These are phyloP conservation scores for Lactarius evosmus DNA, from an alignment of 768 basidiomycete species.

Conservation along the genomic window DNA sequence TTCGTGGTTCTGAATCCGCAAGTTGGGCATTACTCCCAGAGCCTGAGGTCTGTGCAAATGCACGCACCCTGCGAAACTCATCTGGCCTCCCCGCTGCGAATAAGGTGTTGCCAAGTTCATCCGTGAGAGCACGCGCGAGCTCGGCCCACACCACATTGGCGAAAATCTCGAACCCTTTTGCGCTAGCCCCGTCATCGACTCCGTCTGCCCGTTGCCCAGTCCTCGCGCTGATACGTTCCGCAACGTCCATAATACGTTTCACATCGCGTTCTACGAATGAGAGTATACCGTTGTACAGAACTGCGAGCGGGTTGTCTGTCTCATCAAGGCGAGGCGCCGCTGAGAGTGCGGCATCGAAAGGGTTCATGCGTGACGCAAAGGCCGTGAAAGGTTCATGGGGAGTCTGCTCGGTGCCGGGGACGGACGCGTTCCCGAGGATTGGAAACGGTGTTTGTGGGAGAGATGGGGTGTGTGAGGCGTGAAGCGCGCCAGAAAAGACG, in stretches of 20 bases:
- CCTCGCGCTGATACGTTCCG: constrained; percentile 62
- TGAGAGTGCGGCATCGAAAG: constrained; percentile 36
- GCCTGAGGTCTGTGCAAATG: background rate
- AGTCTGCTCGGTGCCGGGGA: constrained; percentile 48
- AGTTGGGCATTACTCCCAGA: background rate
- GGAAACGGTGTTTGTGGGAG: constrained; percentile 73
- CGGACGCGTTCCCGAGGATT: constrained; percentile 20
- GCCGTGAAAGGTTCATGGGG: constrained; percentile 54
- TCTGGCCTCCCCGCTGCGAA: constrained; percentile 92
- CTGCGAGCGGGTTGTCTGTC: constrained; percentile 62
- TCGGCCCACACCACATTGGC: constrained; percentile 89
- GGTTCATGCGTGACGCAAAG: constrained; percentile 42
- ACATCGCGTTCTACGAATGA: constrained; percentile 78
- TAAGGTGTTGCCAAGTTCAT: constrained; percentile 75
- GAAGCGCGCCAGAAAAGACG: constrained; percentile 66
- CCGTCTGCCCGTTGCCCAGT: constrained; percentile 33
- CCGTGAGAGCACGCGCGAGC: constrained; percentile 73
- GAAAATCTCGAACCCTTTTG: constrained; percentile 73
- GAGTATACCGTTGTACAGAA: constrained; percentile 78
- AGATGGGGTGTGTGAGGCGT: constrained; percentile 68
- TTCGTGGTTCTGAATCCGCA: constrained; percentile 65
- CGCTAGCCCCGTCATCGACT: constrained; percentile 23
- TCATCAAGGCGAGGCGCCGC: constrained; percentile 60
- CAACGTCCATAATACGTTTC: constrained; percentile 68
- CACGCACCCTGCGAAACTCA: constrained; percentile 78